These are phyloP conservation scores for Termitomyces sp. DNA, from an alignment of 1,284 basidiomycete species.

Conservation along the genomic window DNA sequence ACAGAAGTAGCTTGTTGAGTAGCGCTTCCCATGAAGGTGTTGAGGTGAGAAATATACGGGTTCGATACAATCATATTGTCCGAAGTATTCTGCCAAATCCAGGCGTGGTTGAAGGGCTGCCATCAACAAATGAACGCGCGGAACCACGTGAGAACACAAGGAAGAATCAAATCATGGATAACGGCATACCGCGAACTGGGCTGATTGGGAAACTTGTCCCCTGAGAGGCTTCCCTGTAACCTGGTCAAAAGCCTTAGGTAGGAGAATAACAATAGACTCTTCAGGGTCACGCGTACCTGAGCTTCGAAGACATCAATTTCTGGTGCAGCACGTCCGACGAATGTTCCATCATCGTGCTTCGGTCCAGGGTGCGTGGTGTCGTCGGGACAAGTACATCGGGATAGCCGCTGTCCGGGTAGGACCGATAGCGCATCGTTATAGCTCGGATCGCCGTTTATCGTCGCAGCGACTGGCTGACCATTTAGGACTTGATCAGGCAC, in stretches of 20 bases:
- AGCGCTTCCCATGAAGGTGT: slow-evolving; percentile 51
- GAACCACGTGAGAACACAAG: slow-evolving; percentile 12
- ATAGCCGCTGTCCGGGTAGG: slow-evolving; percentile 72
- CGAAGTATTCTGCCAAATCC: slow-evolving; percentile 39
- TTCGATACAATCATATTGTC: slow-evolving; percentile 45
- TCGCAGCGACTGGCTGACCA: slow-evolving; percentile 36
- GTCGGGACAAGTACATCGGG: slow-evolving; percentile 64
- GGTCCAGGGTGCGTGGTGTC: slow-evolving; percentile 74
- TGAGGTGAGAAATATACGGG: slow-evolving; percentile 40
- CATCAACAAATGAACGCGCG: slow-evolving; percentile 9
- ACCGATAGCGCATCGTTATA: slow-evolving; percentile 41
- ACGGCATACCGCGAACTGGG: slow-evolving; percentile 57
- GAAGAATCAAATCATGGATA: background rate
- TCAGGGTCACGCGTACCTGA: slow-evolving; percentile 29
- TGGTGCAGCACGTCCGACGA: slow-evolving; percentile 68
- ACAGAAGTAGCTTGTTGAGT: slow-evolving; percentile 62
- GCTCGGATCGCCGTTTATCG: slow-evolving; percentile 39
- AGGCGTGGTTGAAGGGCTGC: slow-evolving; percentile 43
- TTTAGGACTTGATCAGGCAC: slow-evolving; percentile 49
- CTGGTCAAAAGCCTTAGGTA: slow-evolving; percentile 27
- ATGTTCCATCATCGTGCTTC: slow-evolving; percentile 49
- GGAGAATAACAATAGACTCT: background rate
- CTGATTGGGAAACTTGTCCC: slow-evolving; percentile 59
- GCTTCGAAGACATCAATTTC: slow-evolving; percentile 81
- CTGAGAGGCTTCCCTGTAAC: slow-evolving; percentile 37